Conservation (phyloP, 257 asterid species). For the Solanum virginianum region DNA sequence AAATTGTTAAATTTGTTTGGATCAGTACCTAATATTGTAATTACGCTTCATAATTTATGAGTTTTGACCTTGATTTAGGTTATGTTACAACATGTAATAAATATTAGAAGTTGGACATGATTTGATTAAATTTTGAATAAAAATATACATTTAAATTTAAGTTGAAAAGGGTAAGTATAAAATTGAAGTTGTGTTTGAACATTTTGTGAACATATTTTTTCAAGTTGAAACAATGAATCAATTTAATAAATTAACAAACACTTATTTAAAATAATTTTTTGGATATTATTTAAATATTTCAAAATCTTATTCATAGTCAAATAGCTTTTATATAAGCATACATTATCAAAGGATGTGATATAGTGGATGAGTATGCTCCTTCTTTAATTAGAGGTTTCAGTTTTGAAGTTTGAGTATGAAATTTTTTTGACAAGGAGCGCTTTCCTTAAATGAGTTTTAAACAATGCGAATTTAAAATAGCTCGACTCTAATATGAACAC, state of each 20-base stretch:
- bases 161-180: not conserved
- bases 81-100: not conserved
- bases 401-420: too few species aligned
- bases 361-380: too few species aligned
- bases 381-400: too few species aligned
- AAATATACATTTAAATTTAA: not conserved
- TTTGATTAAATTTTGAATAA: not conserved
- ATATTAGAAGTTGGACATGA: not conserved
- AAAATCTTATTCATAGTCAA: not conserved
- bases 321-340: too few species aligned
- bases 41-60: not conserved
- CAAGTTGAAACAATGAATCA: not conserved
- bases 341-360: too few species aligned
- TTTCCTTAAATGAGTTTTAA: too few species aligned
- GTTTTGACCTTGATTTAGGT: not conserved
- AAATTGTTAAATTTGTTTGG: not conserved
- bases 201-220: not conserved
- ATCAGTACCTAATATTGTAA: not conserved
- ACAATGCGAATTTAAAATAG: too few species aligned
- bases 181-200: too few species aligned
- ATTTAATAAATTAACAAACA: not conserved
- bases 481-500: rapidly evolving
- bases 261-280: not conserved
- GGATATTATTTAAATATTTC: not conserved
- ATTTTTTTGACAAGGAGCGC: too few species aligned